Conservation (phyloP, 2,329 filamentous ascomycete species). For the Scedosporium boydii region DNA sequence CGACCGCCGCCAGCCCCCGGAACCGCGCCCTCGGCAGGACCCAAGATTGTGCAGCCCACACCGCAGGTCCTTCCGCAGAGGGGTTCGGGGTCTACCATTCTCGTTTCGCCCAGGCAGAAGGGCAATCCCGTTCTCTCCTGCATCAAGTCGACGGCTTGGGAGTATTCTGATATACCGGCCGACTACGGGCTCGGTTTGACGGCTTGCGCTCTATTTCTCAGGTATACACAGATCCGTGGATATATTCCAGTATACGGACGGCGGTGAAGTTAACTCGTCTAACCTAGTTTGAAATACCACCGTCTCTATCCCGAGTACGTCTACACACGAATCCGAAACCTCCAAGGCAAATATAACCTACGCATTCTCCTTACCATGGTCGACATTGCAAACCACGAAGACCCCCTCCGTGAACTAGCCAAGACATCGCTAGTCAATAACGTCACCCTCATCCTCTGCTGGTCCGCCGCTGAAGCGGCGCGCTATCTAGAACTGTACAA, state of each 20-base stretch:
- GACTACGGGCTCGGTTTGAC: slow-evolving; percentile 85
- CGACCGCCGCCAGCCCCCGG: slow-evolving; percentile 6
- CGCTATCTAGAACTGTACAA: slow-evolving; percentile 95
- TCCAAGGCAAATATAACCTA: slow-evolving; percentile 79
- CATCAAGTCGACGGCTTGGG: slow-evolving; percentile 79
- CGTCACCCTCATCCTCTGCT: slow-evolving; percentile 83
- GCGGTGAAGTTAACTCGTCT: neutral
- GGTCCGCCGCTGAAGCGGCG: slow-evolving; percentile 87
- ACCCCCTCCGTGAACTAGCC: slow-evolving; percentile 76
- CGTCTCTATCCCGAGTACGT: slow-evolving; percentile 96
- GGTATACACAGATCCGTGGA: slow-evolving; percentile 19
- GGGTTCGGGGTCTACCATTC: slow-evolving; percentile 62
- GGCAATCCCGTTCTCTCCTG: slow-evolving; percentile 86
- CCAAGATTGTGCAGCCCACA: slow-evolving; percentile 73
- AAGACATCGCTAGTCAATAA: slow-evolving; percentile 92
- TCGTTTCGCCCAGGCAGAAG: slow-evolving; percentile 87
- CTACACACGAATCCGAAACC: slow-evolving; percentile 77
- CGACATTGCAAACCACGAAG: slow-evolving; percentile 91
- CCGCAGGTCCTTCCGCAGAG: slow-evolving; percentile 70
- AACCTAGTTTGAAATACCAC: slow-evolving; percentile 76
- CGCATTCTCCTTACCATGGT: slow-evolving; percentile 85
- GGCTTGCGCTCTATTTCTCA: slow-evolving; percentile 86
- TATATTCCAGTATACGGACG: neutral
- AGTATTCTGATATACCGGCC: slow-evolving; percentile 92
- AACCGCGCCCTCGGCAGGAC: slow-evolving; percentile 23